Conservation (phyloP, 2,329 filamentous ascomycete genomes). For the Aspergillus sergii region DNA sequence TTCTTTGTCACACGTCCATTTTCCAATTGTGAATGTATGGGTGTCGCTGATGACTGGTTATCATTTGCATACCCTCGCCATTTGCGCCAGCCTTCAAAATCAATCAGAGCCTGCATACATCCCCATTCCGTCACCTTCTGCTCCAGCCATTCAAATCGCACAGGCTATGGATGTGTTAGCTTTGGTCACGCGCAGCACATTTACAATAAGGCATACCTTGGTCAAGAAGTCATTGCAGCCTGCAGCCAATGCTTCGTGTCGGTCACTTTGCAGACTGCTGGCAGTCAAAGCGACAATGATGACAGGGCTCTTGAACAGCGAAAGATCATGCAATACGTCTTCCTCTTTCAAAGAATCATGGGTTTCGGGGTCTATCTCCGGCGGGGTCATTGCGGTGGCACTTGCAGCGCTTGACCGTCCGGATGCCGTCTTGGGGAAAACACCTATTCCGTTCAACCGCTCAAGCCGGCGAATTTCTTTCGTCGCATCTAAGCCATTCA, state of each 20-base stretch:
- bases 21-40: slow-evolving; percentile 25
- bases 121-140: slow-evolving; percentile 99
- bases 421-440: slow-evolving; percentile 72
- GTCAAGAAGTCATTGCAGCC: slow-evolving; percentile 98
- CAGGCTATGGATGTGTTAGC: slow-evolving; percentile 63
- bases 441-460: slow-evolving; percentile 86
- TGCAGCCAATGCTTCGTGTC: slow-evolving; percentile 90
- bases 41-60: slow-evolving; percentile 19
- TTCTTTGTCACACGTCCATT: slow-evolving; percentile 11
- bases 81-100: slow-evolving; percentile 96
- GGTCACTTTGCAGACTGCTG: slow-evolving; percentile 89
- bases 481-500: slow-evolving; percentile 93
- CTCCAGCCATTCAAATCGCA: slow-evolving; percentile 96
- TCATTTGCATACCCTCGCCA: slow-evolving; percentile 79
- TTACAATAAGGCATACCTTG: slow-evolving; percentile 65
- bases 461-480: slow-evolving; percentile 91
- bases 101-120: slow-evolving; percentile 98
- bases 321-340: slow-evolving; percentile 40
- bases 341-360: slow-evolving; percentile 35
- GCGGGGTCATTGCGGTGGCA: slow-evolving; percentile 21
- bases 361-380: slow-evolving; percentile 23
- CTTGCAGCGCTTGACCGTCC: slow-evolving; percentile 51
- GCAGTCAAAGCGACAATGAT: slow-evolving; percentile 97
- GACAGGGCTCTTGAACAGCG: slow-evolving; percentile 89
- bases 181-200: not conserved